A percentile compares a stretch with the other conserved stretches of the same genome.
These are phyloP conservation scores for Mycena sanguinolenta DNA, from an alignment of 768 basidiomycete genomes.

Conservation along the genomic window DNA sequence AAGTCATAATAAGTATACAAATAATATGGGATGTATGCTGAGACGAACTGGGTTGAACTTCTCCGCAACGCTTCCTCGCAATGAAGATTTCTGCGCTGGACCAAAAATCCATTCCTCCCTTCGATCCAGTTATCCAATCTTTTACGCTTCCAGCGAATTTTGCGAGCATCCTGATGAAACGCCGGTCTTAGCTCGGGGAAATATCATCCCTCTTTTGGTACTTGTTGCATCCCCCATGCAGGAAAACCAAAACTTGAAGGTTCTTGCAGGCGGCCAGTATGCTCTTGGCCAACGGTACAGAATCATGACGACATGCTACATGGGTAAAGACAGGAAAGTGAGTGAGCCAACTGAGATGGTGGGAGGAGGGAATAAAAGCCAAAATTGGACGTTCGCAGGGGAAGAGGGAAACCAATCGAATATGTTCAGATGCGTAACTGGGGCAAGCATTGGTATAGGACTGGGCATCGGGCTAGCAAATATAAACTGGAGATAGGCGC, in stretches of 20 bases:
- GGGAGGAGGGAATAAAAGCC: too few relatives aligned
- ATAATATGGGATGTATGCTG: not conserved
- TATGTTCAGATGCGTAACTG: not conserved
- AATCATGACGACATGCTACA: not conserved
- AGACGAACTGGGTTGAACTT: constrained; percentile 12
- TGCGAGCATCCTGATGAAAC: not conserved
- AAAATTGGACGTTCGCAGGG: too few relatives aligned
- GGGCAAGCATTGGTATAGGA: not conserved
- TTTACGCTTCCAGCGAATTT: not conserved
- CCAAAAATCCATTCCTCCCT: constrained; percentile 11
- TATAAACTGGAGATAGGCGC: not conserved
- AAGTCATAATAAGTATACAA: too few relatives aligned
- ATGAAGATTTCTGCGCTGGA: not conserved
- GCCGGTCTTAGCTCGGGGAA: not conserved
- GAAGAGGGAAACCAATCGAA: not conserved
- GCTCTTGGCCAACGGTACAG: not conserved
- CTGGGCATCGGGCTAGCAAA: not conserved
- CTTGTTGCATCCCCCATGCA: not conserved
- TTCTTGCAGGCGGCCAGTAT: not conserved
- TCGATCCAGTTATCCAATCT: not conserved
- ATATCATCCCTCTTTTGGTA: not conserved
- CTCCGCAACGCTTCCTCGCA: constrained; percentile 7
- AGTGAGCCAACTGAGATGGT: not conserved
- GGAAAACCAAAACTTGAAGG: not conserved
- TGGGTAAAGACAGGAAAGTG: not conserved